A percentile compares a stretch with the other conserved stretches of the same genome.
Evolutionary conservation across 225 moss, liverwort and hornwort species (phyloP).

Genomic region (Lunularia cruciata): DNA sequence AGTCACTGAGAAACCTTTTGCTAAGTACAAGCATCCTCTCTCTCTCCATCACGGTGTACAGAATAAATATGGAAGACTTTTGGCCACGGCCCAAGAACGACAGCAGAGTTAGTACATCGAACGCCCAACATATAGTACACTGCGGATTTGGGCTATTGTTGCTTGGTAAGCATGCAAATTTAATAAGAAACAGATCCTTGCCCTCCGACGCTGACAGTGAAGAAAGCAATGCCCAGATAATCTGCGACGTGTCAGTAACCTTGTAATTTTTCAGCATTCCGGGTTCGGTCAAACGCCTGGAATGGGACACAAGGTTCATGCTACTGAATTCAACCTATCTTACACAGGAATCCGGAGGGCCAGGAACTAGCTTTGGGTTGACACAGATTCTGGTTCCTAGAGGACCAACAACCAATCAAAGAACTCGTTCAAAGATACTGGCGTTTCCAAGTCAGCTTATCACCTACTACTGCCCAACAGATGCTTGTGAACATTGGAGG

Average conservation of each 20-base stretch:
- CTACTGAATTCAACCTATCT: too few species aligned
- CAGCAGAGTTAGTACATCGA: conserved; percentile 5
- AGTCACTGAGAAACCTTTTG: not conserved
- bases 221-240: not conserved
- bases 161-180: not conserved
- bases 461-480: too few species aligned
- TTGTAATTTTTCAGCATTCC: too few species aligned
- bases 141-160: not conserved
- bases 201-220: not conserved
- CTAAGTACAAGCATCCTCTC: not conserved
- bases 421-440: too few species aligned
- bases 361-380: too few species aligned
- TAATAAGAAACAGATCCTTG: not conserved
- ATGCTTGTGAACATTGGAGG: too few species aligned
- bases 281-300: too few species aligned
- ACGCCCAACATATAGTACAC: not conserved
- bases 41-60: not conserved
- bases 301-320: too few species aligned
- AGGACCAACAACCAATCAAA: too few species aligned
- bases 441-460: too few species aligned
- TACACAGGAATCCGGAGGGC: too few species aligned
- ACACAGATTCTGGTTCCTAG: too few species aligned
- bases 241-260: not conserved
- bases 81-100: not conserved
- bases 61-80: conserved; percentile 3